Base-by-base conservation (phyloP, 768 basidiomycete genomes). In the Rubroboletus pulcherrimus region DNA sequence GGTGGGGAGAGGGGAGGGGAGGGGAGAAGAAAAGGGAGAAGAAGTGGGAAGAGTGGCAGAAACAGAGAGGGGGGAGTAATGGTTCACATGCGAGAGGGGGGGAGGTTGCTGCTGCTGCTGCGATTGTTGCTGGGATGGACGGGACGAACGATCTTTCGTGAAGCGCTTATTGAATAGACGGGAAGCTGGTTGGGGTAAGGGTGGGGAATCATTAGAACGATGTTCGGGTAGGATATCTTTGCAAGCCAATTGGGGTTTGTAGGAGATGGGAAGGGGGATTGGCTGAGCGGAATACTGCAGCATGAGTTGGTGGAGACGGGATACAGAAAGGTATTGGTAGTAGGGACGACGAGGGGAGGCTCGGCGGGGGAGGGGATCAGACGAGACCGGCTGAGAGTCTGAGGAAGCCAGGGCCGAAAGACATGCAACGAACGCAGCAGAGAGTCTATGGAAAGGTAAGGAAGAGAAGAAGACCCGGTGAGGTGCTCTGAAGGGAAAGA, bases 211-310 rank as follows among this genome's bases (percentile, higher is more conserved):
- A 71, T 71, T 71, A 71, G 57, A 19, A 54, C 60, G 59, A 35
- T 41, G 44, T 17, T 67, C 66, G 19, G 57, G 59, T 68, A 65
- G 38, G 59, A 71, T 72, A 65, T 71, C 69, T 71, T 67, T 71
- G 60, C 71, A 68, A 39, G 62, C 48, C 1, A 61, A 24, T 17
- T 67, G 65, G 19, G 64, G 40, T 44, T 60, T 71, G 60, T 71
- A 72, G 19, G 71, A 30, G 44, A 72, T 63, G 59, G 71, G 66
- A 19, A 72, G 69, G 43, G 71, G 57, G 11, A 71, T 71, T 33
- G 71, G 70, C 50, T 71, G 70, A 3, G 71, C 71, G 21, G 70
- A 71, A 8, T 81, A 81, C 74, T 84, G 83, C 80, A 85, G 81
- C 84, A 85, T 85, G 73, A 71, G 77, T 60, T 68, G 59, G 60